phyloP scores from a whole-genome alignment of 2,329 filamentous ascomycete species.

The Cucurbitaria berberidis region DNA sequence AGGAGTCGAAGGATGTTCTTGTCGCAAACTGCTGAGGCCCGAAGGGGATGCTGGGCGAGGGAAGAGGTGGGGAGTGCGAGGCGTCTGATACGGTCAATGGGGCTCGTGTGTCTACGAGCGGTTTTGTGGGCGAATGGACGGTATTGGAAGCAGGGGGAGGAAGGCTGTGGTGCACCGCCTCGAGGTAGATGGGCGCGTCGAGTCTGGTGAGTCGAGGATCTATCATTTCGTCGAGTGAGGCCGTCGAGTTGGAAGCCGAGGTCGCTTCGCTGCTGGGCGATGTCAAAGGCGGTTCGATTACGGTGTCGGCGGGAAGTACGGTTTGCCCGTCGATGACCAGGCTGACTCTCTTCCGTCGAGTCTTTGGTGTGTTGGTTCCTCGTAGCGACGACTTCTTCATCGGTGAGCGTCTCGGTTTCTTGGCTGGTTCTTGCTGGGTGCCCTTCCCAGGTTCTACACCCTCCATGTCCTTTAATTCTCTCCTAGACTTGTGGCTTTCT shows the following conservation, averaged over 20 bases:
- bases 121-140: constrained; percentile 31
- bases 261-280: constrained; percentile 40
- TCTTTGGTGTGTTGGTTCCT: constrained; percentile 27
- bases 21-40: constrained; percentile 25
- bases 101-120: constrained; percentile 20
- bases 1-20: constrained; percentile 35
- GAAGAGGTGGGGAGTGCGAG: constrained; percentile 20
- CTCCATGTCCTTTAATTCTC: constrained; percentile 24
- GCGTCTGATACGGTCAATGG: constrained; percentile 9
- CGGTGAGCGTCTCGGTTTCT: constrained; percentile 35
- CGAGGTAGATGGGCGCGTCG: constrained; percentile 18
- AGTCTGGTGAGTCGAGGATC: constrained; percentile 37
- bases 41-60: constrained; percentile 24
- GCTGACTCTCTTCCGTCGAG: constrained; percentile 45
- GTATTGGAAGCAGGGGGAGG: constrained; percentile 28
- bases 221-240: constrained; percentile 41
- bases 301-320: constrained; percentile 45
- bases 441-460: constrained; percentile 14
- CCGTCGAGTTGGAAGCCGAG: constrained; percentile 38
- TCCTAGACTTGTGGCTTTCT: constrained; percentile 24
- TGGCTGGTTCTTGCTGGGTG: constrained; percentile 21
- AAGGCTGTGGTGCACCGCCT: constrained; percentile 42
- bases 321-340: constrained; percentile 48
- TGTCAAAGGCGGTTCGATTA: constrained; percentile 32
- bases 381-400: constrained; percentile 45